phyloP scores from a whole-genome alignment of 2,329 filamentous ascomycete genomes.

The Ilyonectria sp. region DNA sequence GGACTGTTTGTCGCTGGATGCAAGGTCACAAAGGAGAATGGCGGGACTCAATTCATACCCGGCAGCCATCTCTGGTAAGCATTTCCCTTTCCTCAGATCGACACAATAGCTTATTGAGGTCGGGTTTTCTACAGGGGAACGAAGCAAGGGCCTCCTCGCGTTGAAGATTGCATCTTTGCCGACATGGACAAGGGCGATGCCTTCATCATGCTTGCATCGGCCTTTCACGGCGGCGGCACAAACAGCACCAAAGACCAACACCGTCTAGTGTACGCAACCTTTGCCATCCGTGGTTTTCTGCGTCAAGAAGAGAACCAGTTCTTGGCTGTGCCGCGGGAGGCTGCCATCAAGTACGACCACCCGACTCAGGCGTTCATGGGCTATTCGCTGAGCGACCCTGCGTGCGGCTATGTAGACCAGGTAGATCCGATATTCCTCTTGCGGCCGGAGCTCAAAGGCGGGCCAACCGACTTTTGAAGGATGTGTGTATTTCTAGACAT shows the following conservation, averaged over 20 bases:
- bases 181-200: constrained; percentile 39
- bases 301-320: constrained; percentile 39
- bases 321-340: constrained; percentile 20
- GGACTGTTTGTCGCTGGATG: constrained; percentile 23
- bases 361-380: constrained; percentile 35
- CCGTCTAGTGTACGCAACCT: constrained; percentile 28
- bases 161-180: constrained; percentile 28
- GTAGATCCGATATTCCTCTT: constrained; percentile 35
- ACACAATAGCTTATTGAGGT: neutral
- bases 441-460: constrained; percentile 26
- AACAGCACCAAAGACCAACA: constrained; percentile 33
- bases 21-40: constrained; percentile 29
- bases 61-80: constrained; percentile 34
- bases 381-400: constrained; percentile 34
- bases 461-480: constrained; percentile 22
- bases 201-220: constrained; percentile 36
- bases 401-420: constrained; percentile 37
- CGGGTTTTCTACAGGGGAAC: neutral
- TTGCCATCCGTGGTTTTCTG: constrained; percentile 26
- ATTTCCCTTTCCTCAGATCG: neutral
- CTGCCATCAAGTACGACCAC: constrained; percentile 22
- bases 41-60: constrained; percentile 35
- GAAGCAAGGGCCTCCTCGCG: constrained; percentile 23
- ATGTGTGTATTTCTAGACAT: neutral
- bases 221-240: constrained; percentile 30